These are phyloP conservation scores for Arbutus unedo DNA, from an alignment of 148 eudicot species.

Conservation along the genomic window DNA sequence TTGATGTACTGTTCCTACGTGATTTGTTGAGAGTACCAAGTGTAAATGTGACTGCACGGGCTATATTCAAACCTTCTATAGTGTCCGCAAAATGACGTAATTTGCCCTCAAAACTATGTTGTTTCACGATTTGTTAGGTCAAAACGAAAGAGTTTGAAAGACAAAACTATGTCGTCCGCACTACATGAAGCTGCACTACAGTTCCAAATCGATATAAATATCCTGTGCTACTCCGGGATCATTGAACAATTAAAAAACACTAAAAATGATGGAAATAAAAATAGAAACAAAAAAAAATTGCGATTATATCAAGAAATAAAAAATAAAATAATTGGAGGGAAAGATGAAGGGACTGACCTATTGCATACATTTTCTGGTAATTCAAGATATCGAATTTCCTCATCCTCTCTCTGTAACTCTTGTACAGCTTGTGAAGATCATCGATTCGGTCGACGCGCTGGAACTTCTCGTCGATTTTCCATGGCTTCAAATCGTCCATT, in stretches of 20 bases:
- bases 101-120: no score
- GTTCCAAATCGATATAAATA: no score
- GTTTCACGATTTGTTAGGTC: no score
- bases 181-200: no score
- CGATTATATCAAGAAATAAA: neutral
- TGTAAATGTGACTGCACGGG: no score
- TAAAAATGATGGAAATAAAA: neutral
- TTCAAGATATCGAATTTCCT: conserved; percentile 89
- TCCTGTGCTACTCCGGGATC: no score
- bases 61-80: no score
- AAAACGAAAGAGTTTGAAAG: neutral
- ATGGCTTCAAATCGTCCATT: conserved; percentile 76
- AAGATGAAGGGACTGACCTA: conserved; percentile 49
- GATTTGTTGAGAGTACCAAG: no score
- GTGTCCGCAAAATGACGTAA: no score
- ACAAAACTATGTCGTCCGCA: no score
- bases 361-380: conserved; percentile 98
- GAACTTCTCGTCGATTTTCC: conserved; percentile 83
- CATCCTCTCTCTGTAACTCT: conserved; percentile 88
- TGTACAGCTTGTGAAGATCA: conserved; percentile 83
- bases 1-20: no score
- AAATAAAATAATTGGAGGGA: neutral
- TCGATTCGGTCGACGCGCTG: conserved; percentile 45
- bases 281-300: neutral
- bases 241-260: neutral